A percentile compares a stretch with the other conserved stretches of the same genome.
Conservation (phyloP, 2,329 filamentous ascomycete species). For the Pseudopithomyces chartarum region DNA sequence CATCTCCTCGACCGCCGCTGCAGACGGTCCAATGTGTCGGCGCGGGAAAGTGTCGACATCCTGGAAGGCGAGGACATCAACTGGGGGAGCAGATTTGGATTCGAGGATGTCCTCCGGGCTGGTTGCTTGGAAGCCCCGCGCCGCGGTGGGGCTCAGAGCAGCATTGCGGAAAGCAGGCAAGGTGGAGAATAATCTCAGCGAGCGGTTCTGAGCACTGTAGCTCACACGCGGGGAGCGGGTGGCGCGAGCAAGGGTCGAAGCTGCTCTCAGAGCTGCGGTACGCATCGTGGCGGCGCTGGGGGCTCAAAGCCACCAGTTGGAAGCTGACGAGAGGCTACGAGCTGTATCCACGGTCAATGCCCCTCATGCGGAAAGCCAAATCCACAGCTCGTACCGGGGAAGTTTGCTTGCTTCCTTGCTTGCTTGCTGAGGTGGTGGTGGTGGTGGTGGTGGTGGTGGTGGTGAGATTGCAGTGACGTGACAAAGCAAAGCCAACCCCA, state of each 20-base stretch:
- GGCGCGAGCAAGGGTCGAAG: constrained; percentile 33
- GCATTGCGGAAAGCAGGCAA: constrained; percentile 21
- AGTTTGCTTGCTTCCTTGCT: neutral
- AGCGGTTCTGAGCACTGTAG: constrained; percentile 27
- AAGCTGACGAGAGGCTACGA: neutral
- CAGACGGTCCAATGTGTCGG: constrained; percentile 85
- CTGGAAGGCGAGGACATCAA: constrained; percentile 40
- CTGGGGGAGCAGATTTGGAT: constrained; percentile 25
- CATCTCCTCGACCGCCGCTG: constrained; percentile 75
- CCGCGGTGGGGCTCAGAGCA: constrained; percentile 21
- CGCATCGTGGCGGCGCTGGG: constrained; percentile 30
- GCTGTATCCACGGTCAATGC: constrained; percentile 2
- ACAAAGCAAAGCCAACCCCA: constrained; percentile 1
- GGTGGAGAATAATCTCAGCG: constrained; percentile 18
- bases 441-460: too few relatives aligned
- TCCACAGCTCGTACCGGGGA: neutral
- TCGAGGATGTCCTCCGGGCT: constrained; percentile 38
- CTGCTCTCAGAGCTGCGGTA: constrained; percentile 38
- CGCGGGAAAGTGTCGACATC: constrained; percentile 71
- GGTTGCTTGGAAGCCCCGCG: constrained; percentile 29
- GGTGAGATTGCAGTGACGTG: neutral
- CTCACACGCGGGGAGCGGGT: constrained; percentile 25
- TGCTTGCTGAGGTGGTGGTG: too few relatives aligned
- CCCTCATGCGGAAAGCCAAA: neutral
- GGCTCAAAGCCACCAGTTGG: constrained; percentile 9